Evolutionary conservation across 1,139 yeast genomes (phyloP).

Genomic region (Candida sp.): DNA sequence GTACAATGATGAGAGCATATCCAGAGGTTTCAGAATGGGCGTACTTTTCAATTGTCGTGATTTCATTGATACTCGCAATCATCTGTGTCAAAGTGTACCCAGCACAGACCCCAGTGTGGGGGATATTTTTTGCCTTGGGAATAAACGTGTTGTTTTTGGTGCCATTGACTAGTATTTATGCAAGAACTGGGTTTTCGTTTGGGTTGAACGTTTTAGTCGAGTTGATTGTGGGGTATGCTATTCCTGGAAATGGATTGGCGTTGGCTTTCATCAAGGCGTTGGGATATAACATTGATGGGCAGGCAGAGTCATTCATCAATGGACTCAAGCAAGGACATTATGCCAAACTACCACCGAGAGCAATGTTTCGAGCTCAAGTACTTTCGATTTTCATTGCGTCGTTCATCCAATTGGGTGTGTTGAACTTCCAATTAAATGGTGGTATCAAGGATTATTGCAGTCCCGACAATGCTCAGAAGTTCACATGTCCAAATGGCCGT

Average conservation of each 20-base stretch:
- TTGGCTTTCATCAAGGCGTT: slow-evolving; percentile 59
- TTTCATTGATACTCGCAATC: slow-evolving; percentile 54
- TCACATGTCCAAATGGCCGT: slow-evolving; percentile 54
- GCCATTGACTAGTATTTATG: slow-evolving; percentile 50
- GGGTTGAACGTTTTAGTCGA: slow-evolving; percentile 63
- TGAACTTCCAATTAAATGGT: slow-evolving; percentile 58
- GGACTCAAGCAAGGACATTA: slow-evolving; percentile 65
- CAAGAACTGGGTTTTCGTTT: slow-evolving; percentile 54
- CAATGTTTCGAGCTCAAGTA: slow-evolving; percentile 63
- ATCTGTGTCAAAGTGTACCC: slow-evolving; percentile 50
- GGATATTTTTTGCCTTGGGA: slow-evolving; percentile 59
- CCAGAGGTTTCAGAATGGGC: slow-evolving; percentile 68
- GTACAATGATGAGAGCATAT: slow-evolving; percentile 54
- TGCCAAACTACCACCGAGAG: slow-evolving; percentile 61
- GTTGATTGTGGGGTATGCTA: slow-evolving; percentile 60
- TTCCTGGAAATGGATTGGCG: slow-evolving; percentile 65
- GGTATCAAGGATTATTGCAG: slow-evolving; percentile 47
- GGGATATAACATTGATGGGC: slow-evolving; percentile 61
- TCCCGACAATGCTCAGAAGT: slow-evolving; percentile 43
- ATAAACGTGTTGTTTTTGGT: slow-evolving; percentile 58
- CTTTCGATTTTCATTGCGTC: slow-evolving; percentile 45
- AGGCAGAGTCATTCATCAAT: slow-evolving; percentile 56
- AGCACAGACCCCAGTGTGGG: slow-evolving; percentile 60
- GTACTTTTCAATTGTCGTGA: slow-evolving; percentile 49
- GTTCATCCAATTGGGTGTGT: slow-evolving; percentile 55